These are phyloP conservation scores for Beauveria brongniartii DNA, from an alignment of 2,329 filamentous ascomycete genomes.

Conservation along the genomic window DNA sequence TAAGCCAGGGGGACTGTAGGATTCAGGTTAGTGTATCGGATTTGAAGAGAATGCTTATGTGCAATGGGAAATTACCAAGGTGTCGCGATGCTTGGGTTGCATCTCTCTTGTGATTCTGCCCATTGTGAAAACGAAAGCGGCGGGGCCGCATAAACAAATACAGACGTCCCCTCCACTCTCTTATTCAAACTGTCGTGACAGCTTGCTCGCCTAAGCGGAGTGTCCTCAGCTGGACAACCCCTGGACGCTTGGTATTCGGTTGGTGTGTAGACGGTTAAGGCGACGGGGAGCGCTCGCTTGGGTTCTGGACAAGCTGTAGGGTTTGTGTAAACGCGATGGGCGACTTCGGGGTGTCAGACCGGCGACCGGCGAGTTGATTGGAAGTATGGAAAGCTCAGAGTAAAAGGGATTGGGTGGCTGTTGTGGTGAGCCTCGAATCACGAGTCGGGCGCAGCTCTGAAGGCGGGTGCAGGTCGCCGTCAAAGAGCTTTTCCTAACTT, in stretches of 20 bases:
- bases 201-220: conserved; percentile 27
- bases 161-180: conserved; percentile 52
- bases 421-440: not conserved
- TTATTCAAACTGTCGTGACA: conserved; percentile 29
- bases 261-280: not conserved
- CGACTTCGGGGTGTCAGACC: not conserved
- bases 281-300: not conserved
- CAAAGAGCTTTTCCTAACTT: conserved; percentile 25
- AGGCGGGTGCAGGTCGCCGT: conserved; percentile 35
- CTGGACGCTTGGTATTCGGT: conserved; percentile 7
- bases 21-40: conserved; percentile 13
- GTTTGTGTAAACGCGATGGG: not conserved
- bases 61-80: conserved; percentile 43
- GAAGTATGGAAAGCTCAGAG: not conserved
- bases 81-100: conserved; percentile 60
- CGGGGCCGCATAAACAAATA: conserved; percentile 44
- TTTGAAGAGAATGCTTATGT: not conserved
- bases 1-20: conserved; percentile 75
- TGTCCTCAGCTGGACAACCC: conserved; percentile 26
- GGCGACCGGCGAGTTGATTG: not conserved
- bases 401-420: not conserved
- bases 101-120: conserved; percentile 61
- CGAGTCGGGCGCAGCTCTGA: conserved; percentile 19
- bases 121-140: conserved; percentile 53
- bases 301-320: not conserved